phyloP scores from a whole-genome alignment of 176 grass and related monocot genomes.

The Triticum dicoccoides region DNA sequence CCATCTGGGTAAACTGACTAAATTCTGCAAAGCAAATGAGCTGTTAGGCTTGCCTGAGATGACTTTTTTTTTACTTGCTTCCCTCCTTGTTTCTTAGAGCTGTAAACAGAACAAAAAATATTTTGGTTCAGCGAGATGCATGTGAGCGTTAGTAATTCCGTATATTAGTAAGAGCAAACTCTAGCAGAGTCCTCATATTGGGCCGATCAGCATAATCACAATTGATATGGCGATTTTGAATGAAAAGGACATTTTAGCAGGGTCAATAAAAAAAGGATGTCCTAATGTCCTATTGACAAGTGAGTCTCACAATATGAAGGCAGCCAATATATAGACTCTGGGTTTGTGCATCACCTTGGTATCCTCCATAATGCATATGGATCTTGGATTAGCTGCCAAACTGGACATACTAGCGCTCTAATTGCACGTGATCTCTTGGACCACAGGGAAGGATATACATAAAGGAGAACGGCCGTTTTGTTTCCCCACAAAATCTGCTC shows the following conservation, averaged over 20 bases:
- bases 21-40: no score
- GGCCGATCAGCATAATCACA: no score
- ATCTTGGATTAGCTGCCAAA: conserved; percentile 11
- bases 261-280: no score
- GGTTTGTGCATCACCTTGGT: no score
- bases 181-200: no score
- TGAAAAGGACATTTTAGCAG: no score
- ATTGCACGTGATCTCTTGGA: conserved; percentile 15
- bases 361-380: not conserved
- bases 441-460: not conserved
- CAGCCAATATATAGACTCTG: no score
- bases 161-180: not conserved
- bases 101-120: not conserved
- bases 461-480: not conserved
- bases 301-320: no score
- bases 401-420: not conserved
- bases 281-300: no score
- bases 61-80: not conserved
- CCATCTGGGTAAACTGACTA: no score
- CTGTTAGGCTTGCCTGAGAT: not conserved
- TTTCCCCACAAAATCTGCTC: conserved; percentile 1
- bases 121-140: not conserved
- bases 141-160: not conserved
- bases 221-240: no score
- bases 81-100: not conserved